These are phyloP conservation scores for Setaria italica DNA, from an alignment of 202 grass and related monocot genomes.

Conservation along the genomic window DNA sequence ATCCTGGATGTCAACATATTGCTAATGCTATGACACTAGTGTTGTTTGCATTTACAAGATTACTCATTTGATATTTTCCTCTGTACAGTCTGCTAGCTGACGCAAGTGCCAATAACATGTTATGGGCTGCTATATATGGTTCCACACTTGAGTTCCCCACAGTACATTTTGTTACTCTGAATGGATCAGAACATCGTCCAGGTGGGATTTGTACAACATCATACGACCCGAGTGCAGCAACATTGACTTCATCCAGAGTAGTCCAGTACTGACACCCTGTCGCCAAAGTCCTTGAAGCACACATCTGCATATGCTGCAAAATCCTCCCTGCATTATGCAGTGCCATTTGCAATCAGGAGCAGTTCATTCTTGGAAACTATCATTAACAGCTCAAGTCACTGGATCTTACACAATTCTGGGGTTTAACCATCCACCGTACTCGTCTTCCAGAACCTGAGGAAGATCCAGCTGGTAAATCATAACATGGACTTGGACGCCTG, in stretches of 20 bases:
- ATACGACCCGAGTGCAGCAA: conserved; percentile 40
- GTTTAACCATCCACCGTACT: conserved; percentile 81
- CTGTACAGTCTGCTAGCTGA: conserved; percentile 58
- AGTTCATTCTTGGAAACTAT: conserved; percentile 17
- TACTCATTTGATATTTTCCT: conserved; percentile 61
- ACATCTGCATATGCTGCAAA: conserved; percentile 61
- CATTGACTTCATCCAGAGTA: conserved; percentile 58
- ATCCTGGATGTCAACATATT: neutral
- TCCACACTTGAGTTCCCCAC: conserved; percentile 69
- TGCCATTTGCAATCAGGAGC: neutral
- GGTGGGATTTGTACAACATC: conserved; percentile 38
- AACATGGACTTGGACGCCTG: conserved; percentile 72
- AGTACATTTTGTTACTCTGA: conserved; percentile 50
- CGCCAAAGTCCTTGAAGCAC: conserved; percentile 64
- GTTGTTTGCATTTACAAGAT: conserved; percentile 13
- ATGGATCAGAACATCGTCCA: conserved; percentile 51
- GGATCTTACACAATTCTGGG: conserved; percentile 64
- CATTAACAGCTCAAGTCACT: neutral
- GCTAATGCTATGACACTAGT: neutral
- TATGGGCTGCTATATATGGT: conserved; percentile 72
- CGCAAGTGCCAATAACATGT: conserved; percentile 63
- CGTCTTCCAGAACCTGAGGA: conserved; percentile 70
- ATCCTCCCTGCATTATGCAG: conserved; percentile 51
- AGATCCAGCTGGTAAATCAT: conserved; percentile 73
- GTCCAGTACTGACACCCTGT: conserved; percentile 59